These are phyloP conservation scores for Pythium diclinum DNA, from an alignment of 352 stramenopile genomes.

Conservation along the genomic window DNA sequence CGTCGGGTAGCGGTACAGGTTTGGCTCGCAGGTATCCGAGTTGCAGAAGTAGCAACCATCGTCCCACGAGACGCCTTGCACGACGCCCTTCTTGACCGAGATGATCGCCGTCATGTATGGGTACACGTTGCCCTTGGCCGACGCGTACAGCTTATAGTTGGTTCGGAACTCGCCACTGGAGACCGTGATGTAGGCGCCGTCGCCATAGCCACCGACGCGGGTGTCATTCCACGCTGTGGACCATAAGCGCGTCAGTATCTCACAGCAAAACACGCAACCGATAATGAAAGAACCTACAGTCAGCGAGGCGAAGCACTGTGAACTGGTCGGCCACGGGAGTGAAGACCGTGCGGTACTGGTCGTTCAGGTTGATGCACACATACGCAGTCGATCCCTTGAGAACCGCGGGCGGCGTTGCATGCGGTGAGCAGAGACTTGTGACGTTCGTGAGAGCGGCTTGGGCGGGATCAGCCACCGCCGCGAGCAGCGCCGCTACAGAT, in stretches of 20 bases:
- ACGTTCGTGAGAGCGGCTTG: constrained; percentile 41
- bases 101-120: constrained; percentile 79
- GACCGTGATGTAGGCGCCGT: constrained; percentile 57
- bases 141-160: constrained; percentile 74
- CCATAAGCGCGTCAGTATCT: background rate
- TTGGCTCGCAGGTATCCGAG: constrained; percentile 54
- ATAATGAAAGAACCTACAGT: constrained; percentile 46
- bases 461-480: background rate
- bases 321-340: constrained; percentile 73
- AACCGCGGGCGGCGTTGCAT: constrained; percentile 40
- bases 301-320: constrained; percentile 65
- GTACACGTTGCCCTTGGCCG: constrained; percentile 42
- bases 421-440: constrained; percentile 61
- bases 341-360: constrained; percentile 71
- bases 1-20: constrained; percentile 53
- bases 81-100: constrained; percentile 70
- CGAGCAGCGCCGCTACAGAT: background rate
- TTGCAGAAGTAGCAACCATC: constrained; percentile 79
- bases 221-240: constrained; percentile 64
- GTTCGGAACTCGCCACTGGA: constrained; percentile 62
- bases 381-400: constrained; percentile 62
- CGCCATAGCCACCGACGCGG: constrained; percentile 47
- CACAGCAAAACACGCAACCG: background rate
- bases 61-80: constrained; percentile 80
- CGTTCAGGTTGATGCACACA: constrained; percentile 79